Evolutionary conservation across 139 green algal genomes (phyloP).

Genomic region (Chlorella sorokiniana): DNA sequence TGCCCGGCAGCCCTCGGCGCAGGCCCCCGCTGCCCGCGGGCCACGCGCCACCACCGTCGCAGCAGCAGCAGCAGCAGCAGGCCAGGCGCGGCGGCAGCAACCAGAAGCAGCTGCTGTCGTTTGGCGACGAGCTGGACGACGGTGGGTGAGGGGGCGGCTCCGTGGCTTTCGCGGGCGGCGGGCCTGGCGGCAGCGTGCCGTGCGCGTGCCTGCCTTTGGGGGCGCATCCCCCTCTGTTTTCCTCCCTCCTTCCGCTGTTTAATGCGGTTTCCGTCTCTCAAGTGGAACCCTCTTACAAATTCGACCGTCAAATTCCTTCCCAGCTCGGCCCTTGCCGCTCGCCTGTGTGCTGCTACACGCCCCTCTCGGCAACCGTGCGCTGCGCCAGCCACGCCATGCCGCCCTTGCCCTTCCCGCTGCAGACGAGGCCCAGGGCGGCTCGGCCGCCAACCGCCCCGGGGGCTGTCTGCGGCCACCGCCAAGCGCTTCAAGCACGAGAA

Average conservation of each 20-base stretch:
- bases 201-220: background rate
- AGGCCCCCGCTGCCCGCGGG: background rate
- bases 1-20: constrained; percentile 5
- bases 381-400: too few relatives aligned
- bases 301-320: too few relatives aligned
- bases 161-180: background rate
- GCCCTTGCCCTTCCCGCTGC: too few relatives aligned
- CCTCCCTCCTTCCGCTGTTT: too few relatives aligned
- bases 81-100: background rate
- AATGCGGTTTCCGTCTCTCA: too few relatives aligned
- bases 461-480: constrained; percentile 13
- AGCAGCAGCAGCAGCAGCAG: background rate
- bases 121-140: constrained; percentile 48
- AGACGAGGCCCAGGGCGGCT: background rate
- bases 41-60: background rate
- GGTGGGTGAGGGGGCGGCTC: background rate
- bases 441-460: background rate
- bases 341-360: too few relatives aligned
- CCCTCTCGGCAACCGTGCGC: too few relatives aligned
- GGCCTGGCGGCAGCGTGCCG: background rate
- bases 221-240: too few relatives aligned
- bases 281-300: too few relatives aligned
- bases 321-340: too few relatives aligned
- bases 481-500: constrained; percentile 30
- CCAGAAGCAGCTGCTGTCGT: constrained; percentile 40